Percentiles rank a stretch among this genome's conserved stretches.
phyloP scores from a whole-genome alignment of 345 rosid genomes.

The thale cress (Arabidopsis thaliana) region TAIR10.1 NC_003074.8:23134001-23134500 shows the following conservation, averaged over 20 bases:
- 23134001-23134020: slow-evolving; percentile 82
- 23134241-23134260: slow-evolving; percentile 80
- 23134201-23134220: slow-evolving; percentile 71
- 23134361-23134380: slow-evolving; percentile 93
- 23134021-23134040: slow-evolving; percentile 84
- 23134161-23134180: slow-evolving; percentile 78
- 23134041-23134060: slow-evolving; percentile 67
- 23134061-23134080: slow-evolving; percentile 78
- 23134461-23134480: slow-evolving; percentile 86
- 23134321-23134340: slow-evolving; percentile 79
- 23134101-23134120: slow-evolving; percentile 65
- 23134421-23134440: slow-evolving; percentile 76
- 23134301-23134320: slow-evolving; percentile 71
- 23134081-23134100: slow-evolving; percentile 82
- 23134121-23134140: slow-evolving; percentile 76
- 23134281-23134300: slow-evolving; percentile 84
- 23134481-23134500: slow-evolving; percentile 81
- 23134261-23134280: slow-evolving; percentile 69
- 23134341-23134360: slow-evolving; percentile 86
- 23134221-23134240: slow-evolving; percentile 86
- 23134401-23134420: slow-evolving; percentile 75
- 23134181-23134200: slow-evolving; percentile 70
- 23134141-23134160: slow-evolving; percentile 71
- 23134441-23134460: slow-evolving; percentile 68
- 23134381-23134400: slow-evolving; percentile 80